A percentile compares a stretch with the other conserved stretches of the same genome.
Conservation (phyloP, 2,329 filamentous ascomycete species). For the Epichloe typhina region DNA sequence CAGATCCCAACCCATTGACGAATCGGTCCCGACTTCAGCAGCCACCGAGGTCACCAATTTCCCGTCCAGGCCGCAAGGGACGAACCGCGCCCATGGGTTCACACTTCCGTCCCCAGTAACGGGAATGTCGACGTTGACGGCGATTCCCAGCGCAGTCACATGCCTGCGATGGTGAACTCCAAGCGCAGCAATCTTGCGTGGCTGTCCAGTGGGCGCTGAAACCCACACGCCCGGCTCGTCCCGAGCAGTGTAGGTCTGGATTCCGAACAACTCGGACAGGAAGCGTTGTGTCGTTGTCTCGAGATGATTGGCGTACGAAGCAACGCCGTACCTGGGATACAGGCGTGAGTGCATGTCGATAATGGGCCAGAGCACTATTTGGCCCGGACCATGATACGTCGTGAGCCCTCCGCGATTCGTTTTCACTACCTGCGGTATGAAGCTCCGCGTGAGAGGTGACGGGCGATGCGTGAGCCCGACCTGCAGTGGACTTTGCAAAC, state of each 20-base stretch:
- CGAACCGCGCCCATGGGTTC: conserved; percentile 57
- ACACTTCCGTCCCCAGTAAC: conserved; percentile 20
- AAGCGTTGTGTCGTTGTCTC: conserved; percentile 63
- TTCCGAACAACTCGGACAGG: conserved; percentile 40
- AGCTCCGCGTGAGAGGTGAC: conserved; percentile 19
- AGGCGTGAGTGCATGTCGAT: conserved; percentile 55
- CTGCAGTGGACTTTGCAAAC: conserved; percentile 28
- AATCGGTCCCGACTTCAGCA: conserved; percentile 27
- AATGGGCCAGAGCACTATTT: conserved; percentile 84
- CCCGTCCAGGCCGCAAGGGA: conserved; percentile 78
- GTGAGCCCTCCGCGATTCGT: conserved; percentile 79
- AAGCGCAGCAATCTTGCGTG: conserved; percentile 72
- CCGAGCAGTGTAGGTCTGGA: conserved; percentile 47
- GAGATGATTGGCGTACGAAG: conserved; percentile 65
- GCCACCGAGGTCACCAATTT: conserved; percentile 66
- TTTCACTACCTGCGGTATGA: conserved; percentile 48
- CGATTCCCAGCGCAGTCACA: conserved; percentile 73
- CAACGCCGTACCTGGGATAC: conserved; percentile 50
- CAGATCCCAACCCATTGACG: conserved; percentile 15
- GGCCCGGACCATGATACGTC: conserved; percentile 90
- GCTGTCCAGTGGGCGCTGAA: conserved; percentile 12
- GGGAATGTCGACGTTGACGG: conserved; percentile 61
- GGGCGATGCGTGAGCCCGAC: conserved; percentile 13
- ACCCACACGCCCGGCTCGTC: conserved; percentile 82
- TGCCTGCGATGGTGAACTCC: conserved; percentile 84